Percentiles rank a stretch among this genome's conserved stretches.
These are phyloP conservation scores for Rusavskia elegans DNA, from an alignment of 495 filamentous ascomycete species.

Conservation along the genomic window DNA sequence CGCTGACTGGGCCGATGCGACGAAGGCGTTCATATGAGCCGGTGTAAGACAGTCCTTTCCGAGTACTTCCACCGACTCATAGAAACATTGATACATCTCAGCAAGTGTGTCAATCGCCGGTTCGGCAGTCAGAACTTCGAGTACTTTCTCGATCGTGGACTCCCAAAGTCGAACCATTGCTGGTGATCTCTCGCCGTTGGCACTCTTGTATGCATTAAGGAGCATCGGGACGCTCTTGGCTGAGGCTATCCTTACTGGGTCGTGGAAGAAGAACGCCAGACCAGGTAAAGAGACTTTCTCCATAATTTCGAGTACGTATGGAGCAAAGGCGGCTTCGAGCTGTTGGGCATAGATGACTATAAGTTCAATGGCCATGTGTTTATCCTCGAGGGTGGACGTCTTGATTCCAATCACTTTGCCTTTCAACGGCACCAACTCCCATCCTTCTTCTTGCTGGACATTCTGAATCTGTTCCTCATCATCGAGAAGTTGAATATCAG, in stretches of 20 bases:
- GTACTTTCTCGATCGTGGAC: conserved; percentile 71
- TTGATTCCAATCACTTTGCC: conserved; percentile 98
- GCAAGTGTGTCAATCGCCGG: conserved; percentile 91
- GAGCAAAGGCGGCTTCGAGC: conserved; percentile 78
- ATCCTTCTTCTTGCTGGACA: conserved; percentile 89
- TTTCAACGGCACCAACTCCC: conserved; percentile 92
- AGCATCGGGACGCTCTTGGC: conserved; percentile 92
- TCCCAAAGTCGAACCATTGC: conserved; percentile 70
- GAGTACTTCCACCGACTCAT: conserved; percentile 91
- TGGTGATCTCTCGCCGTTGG: conserved; percentile 59
- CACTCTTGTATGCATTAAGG: conserved; percentile 83
- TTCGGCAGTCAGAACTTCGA: conserved; percentile 89
- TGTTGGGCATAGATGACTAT: conserved; percentile 94
- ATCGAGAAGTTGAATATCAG: conserved; percentile 91
- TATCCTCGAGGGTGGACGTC: conserved; percentile 91
- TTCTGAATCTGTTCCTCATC: conserved; percentile 89
- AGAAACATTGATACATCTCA: conserved; percentile 99
- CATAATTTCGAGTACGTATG: conserved; percentile 85
- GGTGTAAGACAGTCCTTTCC: conserved; percentile 64
- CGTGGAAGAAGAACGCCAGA: conserved; percentile 97
- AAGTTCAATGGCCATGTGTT: conserved; percentile 96
- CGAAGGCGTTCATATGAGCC: conserved; percentile 72
- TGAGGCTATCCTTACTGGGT: conserved; percentile 88
- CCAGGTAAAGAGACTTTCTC: conserved; percentile 91
- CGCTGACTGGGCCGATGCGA: conserved; percentile 64